Evolutionary conservation across 192 early-diverging fungal genomes (phyloP).

Genomic region (Backusella luteola): DNA sequence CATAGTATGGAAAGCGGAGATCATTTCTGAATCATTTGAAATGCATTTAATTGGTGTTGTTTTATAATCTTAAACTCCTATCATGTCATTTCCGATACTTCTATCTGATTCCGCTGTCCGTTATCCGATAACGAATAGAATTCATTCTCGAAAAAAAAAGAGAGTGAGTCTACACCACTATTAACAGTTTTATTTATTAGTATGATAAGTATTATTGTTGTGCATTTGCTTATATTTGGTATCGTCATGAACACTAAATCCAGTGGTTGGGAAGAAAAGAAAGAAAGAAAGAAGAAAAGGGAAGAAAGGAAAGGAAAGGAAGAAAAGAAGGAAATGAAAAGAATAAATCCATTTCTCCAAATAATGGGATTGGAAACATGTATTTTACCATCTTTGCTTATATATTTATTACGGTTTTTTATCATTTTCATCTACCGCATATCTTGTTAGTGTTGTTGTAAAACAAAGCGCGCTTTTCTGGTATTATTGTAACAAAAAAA

Average conservation of each 20-base stretch:
- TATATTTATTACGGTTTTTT: background rate
- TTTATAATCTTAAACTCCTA: background rate
- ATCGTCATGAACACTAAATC: background rate
- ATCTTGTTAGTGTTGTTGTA: background rate
- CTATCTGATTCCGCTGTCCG: conserved; percentile 23
- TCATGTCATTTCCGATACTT: conserved; percentile 2
- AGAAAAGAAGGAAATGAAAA: background rate
- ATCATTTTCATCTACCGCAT: background rate
- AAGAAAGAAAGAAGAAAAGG: background rate
- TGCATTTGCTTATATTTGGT: background rate
- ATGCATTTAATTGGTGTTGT: background rate
- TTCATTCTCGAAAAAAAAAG: background rate
- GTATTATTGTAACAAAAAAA: background rate
- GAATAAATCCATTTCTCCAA: background rate
- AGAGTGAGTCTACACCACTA: no score
- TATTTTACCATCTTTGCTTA: background rate
- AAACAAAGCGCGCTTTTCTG: background rate
- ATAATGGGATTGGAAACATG: background rate
- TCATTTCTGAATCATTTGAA: background rate
- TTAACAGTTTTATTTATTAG: background rate
- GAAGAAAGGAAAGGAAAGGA: background rate
- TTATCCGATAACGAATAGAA: conserved; percentile 31
- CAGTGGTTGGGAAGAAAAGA: background rate
- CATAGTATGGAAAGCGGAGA: background rate
- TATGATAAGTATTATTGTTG: background rate